Evolutionary conservation across 192 early-diverging fungal genomes (phyloP).

Genomic region (Backusella sp.): DNA sequence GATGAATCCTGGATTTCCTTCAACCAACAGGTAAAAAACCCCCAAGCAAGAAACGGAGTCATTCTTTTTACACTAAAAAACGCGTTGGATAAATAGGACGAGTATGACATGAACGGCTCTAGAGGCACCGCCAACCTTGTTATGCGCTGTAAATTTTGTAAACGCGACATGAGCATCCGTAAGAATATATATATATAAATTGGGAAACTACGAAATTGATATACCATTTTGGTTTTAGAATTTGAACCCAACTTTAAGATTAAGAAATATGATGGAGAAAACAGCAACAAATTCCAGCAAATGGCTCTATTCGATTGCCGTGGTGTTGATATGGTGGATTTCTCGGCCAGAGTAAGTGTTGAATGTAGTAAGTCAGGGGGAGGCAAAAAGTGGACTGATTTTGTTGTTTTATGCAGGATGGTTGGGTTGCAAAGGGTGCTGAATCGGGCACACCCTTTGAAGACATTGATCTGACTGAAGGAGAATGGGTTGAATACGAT

Average conservation of each 20-base stretch:
- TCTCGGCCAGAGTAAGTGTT: constrained; percentile 55
- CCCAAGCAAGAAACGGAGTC: not conserved
- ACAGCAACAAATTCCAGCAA: constrained; percentile 59
- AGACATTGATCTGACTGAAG: constrained; percentile 77
- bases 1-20: constrained; percentile 66
- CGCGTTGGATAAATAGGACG: constrained; percentile 45
- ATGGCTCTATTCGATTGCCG: constrained; percentile 77
- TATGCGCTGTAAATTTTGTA: constrained; percentile 92
- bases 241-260: constrained; percentile 33
- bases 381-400: not conserved
- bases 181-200: constrained; percentile 15
- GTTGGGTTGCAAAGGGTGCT: constrained; percentile 66
- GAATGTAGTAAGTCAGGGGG: not conserved
- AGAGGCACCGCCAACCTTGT: constrained; percentile 83
- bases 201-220: not conserved
- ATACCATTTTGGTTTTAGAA: constrained; percentile 11
- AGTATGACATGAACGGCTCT: constrained; percentile 63
- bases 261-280: constrained; percentile 7
- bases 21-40: constrained; percentile 54
- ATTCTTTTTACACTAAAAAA: constrained; percentile 5
- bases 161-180: constrained; percentile 66
- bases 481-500: constrained; percentile 91
- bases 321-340: constrained; percentile 80
- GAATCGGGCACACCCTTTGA: constrained; percentile 72
- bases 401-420: not conserved